Evolutionary conservation across 345 rosid species (phyloP).

Genomic region (Pelargonium nanum): DNA sequence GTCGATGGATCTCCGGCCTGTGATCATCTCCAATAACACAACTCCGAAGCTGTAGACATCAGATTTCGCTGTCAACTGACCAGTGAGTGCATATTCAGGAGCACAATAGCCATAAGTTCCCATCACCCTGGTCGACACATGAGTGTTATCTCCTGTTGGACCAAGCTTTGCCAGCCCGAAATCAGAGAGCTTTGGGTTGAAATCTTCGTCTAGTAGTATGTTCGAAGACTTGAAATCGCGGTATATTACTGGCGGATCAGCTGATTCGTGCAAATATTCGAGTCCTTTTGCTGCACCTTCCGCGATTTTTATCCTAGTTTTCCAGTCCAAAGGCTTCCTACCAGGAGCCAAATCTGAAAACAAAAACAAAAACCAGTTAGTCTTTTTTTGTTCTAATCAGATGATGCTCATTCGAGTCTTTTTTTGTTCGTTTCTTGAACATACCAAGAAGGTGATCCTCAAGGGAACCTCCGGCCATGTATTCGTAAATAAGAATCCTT

Average conservation of each 20-base stretch:
- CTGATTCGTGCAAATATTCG: conserved; percentile 20
- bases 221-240: conserved; percentile 25
- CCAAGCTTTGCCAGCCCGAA: conserved; percentile 23
- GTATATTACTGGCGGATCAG: conserved; percentile 23
- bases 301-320: conserved; percentile 21
- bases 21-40: conserved; percentile 22
- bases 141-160: conserved; percentile 20
- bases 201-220: conserved; percentile 17
- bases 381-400: too few species aligned
- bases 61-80: conserved; percentile 20
- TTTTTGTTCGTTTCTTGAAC: neutral
- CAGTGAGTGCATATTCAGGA: conserved; percentile 20
- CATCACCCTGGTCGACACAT: conserved; percentile 21
- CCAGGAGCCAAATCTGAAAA: conserved; percentile 14
- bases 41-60: conserved; percentile 26
- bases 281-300: conserved; percentile 22
- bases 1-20: conserved; percentile 23
- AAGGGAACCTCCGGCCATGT: conserved; percentile 18
- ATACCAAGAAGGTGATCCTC: conserved; percentile 24
- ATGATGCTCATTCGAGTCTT: too few species aligned
- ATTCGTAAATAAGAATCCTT: conserved; percentile 18
- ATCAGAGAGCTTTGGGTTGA: conserved; percentile 26
- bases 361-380: too few species aligned
- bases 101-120: conserved; percentile 25
- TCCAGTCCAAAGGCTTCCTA: conserved; percentile 18